phyloP scores from a whole-genome alignment of 2,329 filamentous ascomycete species.

The Mycocentrospora acerina region DNA sequence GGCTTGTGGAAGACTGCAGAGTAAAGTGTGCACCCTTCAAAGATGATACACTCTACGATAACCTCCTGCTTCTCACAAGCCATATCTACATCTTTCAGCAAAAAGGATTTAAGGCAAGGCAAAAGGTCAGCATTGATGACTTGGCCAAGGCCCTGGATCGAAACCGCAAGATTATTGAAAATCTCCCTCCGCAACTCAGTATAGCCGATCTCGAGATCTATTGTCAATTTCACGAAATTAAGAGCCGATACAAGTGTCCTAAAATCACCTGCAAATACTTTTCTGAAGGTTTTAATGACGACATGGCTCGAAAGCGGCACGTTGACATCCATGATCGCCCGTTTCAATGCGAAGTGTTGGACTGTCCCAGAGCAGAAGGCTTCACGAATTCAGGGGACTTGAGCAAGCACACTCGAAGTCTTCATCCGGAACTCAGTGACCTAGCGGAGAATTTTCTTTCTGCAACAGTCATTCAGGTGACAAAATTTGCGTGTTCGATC shows the following conservation, averaged over 20 bases:
- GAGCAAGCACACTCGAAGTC: conserved; percentile 28
- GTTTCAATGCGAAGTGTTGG: conserved; percentile 38
- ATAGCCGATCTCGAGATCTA: conserved; percentile 8
- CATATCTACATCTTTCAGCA: conserved; percentile 34
- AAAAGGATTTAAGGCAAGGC: conserved; percentile 31
- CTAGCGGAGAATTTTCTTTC: conserved; percentile 22
- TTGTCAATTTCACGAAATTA: conserved; percentile 40
- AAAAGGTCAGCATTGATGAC: conserved; percentile 33
- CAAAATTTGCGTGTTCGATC: conserved; percentile 32
- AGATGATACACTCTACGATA: conserved; percentile 16
- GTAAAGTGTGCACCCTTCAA: conserved; percentile 15
- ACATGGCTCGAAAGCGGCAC: conserved; percentile 39
- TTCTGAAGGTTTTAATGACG: conserved; percentile 44
- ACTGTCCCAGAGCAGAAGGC: conserved; percentile 42
- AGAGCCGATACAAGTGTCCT: conserved; percentile 45
- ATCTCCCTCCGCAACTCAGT: conserved; percentile 13
- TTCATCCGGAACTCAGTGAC: conserved; percentile 30
- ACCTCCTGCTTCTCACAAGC: conserved; percentile 26
- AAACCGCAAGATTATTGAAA: conserved; percentile 36
- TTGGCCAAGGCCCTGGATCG: conserved; percentile 26
- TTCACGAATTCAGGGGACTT: conserved; percentile 45
- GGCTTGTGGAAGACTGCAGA: conserved; percentile 15
- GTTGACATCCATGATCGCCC: conserved; percentile 45
- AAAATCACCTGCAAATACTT: conserved; percentile 48
- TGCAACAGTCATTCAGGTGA: conserved; percentile 10